Evolutionary conservation across 139 green algal genomes (phyloP).

Genomic region (Volvox reticuliferus): DNA sequence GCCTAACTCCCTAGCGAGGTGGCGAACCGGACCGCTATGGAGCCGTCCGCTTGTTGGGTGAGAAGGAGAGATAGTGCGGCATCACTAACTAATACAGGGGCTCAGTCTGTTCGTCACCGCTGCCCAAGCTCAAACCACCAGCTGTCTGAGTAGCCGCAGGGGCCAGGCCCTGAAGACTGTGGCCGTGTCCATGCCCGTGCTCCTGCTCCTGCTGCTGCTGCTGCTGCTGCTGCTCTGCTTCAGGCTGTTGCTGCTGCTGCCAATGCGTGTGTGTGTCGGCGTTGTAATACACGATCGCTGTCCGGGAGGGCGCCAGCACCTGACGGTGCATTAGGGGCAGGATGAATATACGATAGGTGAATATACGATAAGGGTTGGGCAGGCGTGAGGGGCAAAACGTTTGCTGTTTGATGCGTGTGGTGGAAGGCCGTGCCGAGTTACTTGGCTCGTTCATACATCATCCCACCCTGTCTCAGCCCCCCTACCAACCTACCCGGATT

Average conservation of each 20-base stretch:
- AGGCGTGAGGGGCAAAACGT: too few relatives aligned
- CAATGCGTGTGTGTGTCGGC: constrained; percentile 47
- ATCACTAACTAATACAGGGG: too few relatives aligned
- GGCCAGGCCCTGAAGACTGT: neutral
- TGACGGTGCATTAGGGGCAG: neutral
- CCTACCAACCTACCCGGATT: constrained; percentile 21
- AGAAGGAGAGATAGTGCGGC: too few relatives aligned
- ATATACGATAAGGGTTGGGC: too few relatives aligned
- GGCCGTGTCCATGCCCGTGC: too few relatives aligned
- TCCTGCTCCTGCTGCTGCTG: neutral
- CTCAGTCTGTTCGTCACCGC: constrained; percentile 6
- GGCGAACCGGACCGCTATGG: too few relatives aligned
- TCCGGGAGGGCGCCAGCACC: constrained; percentile 74
- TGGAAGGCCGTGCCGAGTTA: too few relatives aligned
- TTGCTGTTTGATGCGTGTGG: too few relatives aligned
- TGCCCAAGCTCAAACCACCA: constrained; percentile 23
- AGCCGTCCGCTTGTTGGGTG: too few relatives aligned
- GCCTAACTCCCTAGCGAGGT: too few relatives aligned
- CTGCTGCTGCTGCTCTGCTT: neutral
- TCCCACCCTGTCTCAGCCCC: neutral
- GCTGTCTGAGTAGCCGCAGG: neutral
- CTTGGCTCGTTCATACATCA: neutral
- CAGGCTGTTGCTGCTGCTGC: neutral
- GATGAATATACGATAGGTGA: too few relatives aligned
- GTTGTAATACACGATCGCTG: constrained; percentile 72